A percentile compares a stretch with the other conserved stretches of the same genome.
These are phyloP conservation scores for Leucosporidium scottii DNA, from an alignment of 768 basidiomycete species.

Conservation along the genomic window DNA sequence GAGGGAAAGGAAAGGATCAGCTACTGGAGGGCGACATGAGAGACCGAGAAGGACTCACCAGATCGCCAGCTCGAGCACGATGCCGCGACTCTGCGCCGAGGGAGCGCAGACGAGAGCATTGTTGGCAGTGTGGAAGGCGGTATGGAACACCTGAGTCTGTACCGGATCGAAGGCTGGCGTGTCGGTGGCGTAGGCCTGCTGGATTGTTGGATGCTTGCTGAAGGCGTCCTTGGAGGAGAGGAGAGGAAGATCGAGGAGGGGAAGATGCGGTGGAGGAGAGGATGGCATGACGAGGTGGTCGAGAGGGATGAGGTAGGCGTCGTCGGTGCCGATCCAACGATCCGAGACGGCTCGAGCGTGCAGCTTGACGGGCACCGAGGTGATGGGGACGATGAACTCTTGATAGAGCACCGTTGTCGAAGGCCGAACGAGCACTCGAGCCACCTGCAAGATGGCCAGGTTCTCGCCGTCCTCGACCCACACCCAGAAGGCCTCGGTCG, in stretches of 20 bases:
- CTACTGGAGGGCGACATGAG: too few relatives aligned
- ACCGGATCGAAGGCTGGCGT: slow-evolving; percentile 66
- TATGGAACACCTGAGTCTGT: slow-evolving; percentile 87
- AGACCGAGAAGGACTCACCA: slow-evolving; percentile 51
- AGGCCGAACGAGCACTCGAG: slow-evolving; percentile 64
- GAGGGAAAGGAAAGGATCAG: background rate
- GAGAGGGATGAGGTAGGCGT: slow-evolving; percentile 58
- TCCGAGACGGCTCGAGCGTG: slow-evolving; percentile 78
- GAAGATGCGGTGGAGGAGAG: slow-evolving; percentile 17
- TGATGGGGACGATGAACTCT: slow-evolving; percentile 74
- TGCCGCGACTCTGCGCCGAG: slow-evolving; percentile 70
- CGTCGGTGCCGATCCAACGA: slow-evolving; percentile 86
- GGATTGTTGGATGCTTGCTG: slow-evolving; percentile 50
- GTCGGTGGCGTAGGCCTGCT: slow-evolving; percentile 48
- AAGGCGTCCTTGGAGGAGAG: slow-evolving; percentile 71
- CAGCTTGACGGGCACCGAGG: slow-evolving; percentile 57
- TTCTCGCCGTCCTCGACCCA: slow-evolving; percentile 87
- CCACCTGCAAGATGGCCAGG: slow-evolving; percentile 71
- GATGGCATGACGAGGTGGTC: slow-evolving; percentile 69
- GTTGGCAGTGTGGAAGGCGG: slow-evolving; percentile 56
- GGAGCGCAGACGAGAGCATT: slow-evolving; percentile 74
- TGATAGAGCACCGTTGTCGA: slow-evolving; percentile 55
- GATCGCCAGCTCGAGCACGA: slow-evolving; percentile 59
- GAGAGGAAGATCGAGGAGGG: slow-evolving; percentile 49
- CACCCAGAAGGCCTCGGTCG: slow-evolving; percentile 80